These are phyloP conservation scores for Arabidopsis hybrid DNA, from an alignment of 441 rosid species.

Conservation along the genomic window DNA sequence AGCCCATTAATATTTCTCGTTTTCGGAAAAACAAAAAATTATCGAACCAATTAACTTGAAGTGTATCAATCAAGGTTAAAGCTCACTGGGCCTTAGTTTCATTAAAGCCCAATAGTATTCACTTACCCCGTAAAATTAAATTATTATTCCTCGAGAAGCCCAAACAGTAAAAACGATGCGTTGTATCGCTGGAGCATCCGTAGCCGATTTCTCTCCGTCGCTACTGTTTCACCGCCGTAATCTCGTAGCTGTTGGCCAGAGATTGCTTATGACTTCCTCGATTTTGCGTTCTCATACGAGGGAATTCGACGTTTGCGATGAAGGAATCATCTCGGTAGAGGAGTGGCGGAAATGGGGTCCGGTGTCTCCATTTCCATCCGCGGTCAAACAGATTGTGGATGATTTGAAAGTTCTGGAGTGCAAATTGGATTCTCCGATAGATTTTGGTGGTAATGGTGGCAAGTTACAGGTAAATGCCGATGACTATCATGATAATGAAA, in stretches of 20 bases:
- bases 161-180: constrained; percentile 45
- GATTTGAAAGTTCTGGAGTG: constrained; percentile 78
- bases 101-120: too few relatives aligned
- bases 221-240: constrained; percentile 42
- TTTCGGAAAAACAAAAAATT: too few relatives aligned
- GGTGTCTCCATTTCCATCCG: constrained; percentile 66
- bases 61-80: too few relatives aligned
- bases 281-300: constrained; percentile 46
- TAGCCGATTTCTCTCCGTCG: constrained; percentile 46
- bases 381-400: constrained; percentile 65
- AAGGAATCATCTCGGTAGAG: constrained; percentile 53
- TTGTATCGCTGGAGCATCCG: constrained; percentile 35
- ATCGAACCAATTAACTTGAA: too few relatives aligned
- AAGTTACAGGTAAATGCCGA: constrained; percentile 64
- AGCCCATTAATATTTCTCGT: too few relatives aligned
- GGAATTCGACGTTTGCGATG: constrained; percentile 40
- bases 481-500: constrained; percentile 1
- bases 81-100: too few relatives aligned
- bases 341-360: constrained; percentile 91
- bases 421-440: constrained; percentile 60
- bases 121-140: too few relatives aligned
- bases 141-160: background rate
- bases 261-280: constrained; percentile 43
- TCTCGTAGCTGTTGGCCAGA: constrained; percentile 37
- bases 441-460: constrained; percentile 83